Evolutionary conservation across 1,139 yeast species (phyloP), one percentile per base, ranked within the genome.

Genomic region (Hyphopichia wangnamkhiaoensis): DNA sequence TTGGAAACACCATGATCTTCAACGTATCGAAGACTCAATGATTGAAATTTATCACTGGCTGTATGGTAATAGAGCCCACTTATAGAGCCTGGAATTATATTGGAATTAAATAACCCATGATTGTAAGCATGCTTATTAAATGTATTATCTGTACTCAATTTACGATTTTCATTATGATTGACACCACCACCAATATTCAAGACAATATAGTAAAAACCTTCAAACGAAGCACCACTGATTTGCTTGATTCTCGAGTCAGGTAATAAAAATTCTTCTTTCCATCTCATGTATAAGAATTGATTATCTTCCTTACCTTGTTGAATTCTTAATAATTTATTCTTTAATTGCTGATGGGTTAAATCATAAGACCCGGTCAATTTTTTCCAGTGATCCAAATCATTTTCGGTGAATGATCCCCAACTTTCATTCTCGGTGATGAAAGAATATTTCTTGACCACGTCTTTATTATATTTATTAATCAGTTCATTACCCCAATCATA

Each of bases 151-250:
- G n/a, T n/a, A n/a, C n/a, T n/a, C n/a, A n/a, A n/a, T 15, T 26
- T 26, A 9, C 6, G 14, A 10, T 18, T 23, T 21, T 31, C 27
- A 32, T 31, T 30, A 44, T 46, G 34, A 41, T 42, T 44, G 26
- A 50, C 46, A 7, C 37, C 35, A 8, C 80, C 79, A 5, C 79
- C 69, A 51, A 88, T 90, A 58, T 87, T 86, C 53, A 89, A 80
- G 32, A 89, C 89, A 30, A 89, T 80, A 58, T 90, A 91, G 62
- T 91, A 91, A 58, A 89, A 90, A 0, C 98, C 98, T 35, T 90
- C 96, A 59, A 84, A 91, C 5, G 95, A 84, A 0, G 96, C 97
- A 15, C 94, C 95, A 32, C 76, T 74, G 24, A 84, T 78, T 43
- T 71, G 76, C 47, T 76, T 79, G n/a, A 83, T 68, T 38, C 79